Base-by-base conservation (phyloP, 2,329 filamentous ascomycete species). In the Colletotrichum navitas region DNA sequence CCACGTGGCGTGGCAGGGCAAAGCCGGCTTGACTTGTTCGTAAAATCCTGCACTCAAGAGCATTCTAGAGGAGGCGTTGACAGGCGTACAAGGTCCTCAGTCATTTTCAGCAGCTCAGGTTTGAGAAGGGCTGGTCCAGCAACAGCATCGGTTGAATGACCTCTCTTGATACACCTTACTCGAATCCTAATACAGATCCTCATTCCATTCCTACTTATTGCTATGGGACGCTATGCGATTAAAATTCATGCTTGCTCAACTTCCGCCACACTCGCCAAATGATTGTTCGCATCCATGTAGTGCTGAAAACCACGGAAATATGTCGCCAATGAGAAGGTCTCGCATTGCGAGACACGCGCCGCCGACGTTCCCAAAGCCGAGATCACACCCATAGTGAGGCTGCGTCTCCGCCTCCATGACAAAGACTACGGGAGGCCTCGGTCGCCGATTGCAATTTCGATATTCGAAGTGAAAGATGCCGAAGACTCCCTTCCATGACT, bases 401-500 rank as follows among this genome's bases (percentile, higher is more conserved):
- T 16, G 49, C n/a, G 29, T 32, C 39, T 49, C 26, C 6, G 16
- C 8, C 14, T 26, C 45, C 36, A 43, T 29, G 10, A 8, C n/a
- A 24, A n/a, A 34, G 14, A 26, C 14, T 11, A 24, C 47, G 51
- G 32, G n/a, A 54, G 10, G 43, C 41, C 56, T 66, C 26, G 5
- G 34, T 58, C 16, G 56, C 26, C 34, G 56, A 58, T 34, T 47
- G 51, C 49, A 68, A 71, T 67, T 59, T 71, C 51, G 41, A 71
- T n/a, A 55, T 39, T 29, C 12, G 18, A 51, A 43, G 49, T 29
- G 51, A 11, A 67, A 18, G 56, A 67, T 67, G 54, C 56, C 16
- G 63, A 24, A 11, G 43, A 47, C 68, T 71, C 68, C 63, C 68
- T 71, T 51, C 54, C 62, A 39, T 69, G 67, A 60, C 54, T 55